Percentiles rank a stretch among this genome's conserved stretches.
Conservation (phyloP, 2,329 filamentous ascomycete species). For the Sporothrix humicola region DNA sequence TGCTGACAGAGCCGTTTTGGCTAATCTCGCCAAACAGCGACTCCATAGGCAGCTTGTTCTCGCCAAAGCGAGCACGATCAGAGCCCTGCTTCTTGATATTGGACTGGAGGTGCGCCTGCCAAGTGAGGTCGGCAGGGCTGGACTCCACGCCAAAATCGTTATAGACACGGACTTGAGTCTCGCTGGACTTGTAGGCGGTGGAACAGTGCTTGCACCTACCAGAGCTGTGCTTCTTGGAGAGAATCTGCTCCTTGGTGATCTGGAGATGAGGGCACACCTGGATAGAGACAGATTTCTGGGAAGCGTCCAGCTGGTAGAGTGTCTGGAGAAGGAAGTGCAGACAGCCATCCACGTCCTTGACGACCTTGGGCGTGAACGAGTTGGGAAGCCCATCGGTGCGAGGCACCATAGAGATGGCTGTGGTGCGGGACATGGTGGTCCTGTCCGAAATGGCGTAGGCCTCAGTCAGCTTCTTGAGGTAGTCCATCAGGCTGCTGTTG, state of each 20-base stretch:
- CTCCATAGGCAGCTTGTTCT: constrained; percentile 12
- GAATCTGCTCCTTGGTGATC: constrained; percentile 4
- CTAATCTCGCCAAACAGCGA: background rate
- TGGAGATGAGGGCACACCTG: constrained; percentile 12
- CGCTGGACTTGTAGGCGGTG: constrained; percentile 1
- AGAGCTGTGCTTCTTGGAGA: constrained; percentile 15
- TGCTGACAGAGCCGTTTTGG: background rate
- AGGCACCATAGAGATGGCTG: background rate
- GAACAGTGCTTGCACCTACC: constrained; percentile 18
- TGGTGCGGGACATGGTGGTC: background rate
- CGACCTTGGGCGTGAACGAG: constrained; percentile 18
- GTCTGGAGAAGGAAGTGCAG: constrained; percentile 23
- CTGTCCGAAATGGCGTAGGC: constrained; percentile 15
- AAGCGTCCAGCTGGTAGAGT: background rate
- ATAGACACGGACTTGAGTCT: background rate
- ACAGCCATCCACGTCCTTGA: background rate
- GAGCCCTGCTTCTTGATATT: constrained; percentile 6
- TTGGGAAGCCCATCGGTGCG: constrained; percentile 13
- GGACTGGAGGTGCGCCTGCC: constrained; percentile 19
- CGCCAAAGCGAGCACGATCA: constrained; percentile 8
- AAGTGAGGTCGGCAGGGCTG: background rate
- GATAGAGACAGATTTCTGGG: background rate
- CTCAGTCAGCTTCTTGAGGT: background rate
- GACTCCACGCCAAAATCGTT: constrained; percentile 20
- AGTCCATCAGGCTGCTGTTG: background rate